These are phyloP conservation scores for Cladosporium austrohemisphaericum DNA, from an alignment of 2,329 filamentous ascomycete genomes.

Conservation along the genomic window DNA sequence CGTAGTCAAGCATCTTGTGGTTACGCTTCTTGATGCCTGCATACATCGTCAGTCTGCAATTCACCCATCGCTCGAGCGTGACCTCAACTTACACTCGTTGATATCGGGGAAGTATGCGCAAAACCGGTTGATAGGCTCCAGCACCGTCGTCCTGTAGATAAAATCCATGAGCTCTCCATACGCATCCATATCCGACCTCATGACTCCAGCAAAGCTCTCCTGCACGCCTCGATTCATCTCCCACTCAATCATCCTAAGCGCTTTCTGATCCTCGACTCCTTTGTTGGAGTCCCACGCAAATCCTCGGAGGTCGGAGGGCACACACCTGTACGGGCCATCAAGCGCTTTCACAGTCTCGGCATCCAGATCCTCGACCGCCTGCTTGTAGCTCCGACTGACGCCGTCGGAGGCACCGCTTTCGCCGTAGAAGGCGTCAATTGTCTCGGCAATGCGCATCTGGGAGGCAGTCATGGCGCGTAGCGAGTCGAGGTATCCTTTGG, in stretches of 20 bases:
- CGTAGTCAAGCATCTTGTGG: conserved; percentile 98
- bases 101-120: conserved; percentile 98
- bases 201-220: conserved; percentile 18
- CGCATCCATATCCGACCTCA: conserved; percentile 11
- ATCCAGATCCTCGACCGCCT: conserved; percentile 95
- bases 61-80: not conserved
- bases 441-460: conserved; percentile 98
- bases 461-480: conserved; percentile 98
- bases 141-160: conserved; percentile 69
- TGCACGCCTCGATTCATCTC: conserved; percentile 26
- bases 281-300: conserved; percentile 21
- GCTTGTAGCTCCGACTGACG: conserved; percentile 94
- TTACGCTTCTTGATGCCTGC: conserved; percentile 93
- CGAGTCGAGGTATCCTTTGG: conserved; percentile 95
- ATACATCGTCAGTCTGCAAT: not conserved
- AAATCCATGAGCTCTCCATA: conserved; percentile 29
- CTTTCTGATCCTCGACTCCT: conserved; percentile 17
- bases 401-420: conserved; percentile 92
- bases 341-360: conserved; percentile 97
- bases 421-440: conserved; percentile 98
- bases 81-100: conserved; percentile 71
- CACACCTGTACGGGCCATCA: conserved; percentile 84
- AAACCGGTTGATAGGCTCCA: conserved; percentile 93
- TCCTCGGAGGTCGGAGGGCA: conserved; percentile 20
- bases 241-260: conserved; percentile 24